Percentiles rank a stretch among this genome's conserved stretches.
Conservation (phyloP, 1,139 yeast species). For the Debaryomyces nepalensis region DNA sequence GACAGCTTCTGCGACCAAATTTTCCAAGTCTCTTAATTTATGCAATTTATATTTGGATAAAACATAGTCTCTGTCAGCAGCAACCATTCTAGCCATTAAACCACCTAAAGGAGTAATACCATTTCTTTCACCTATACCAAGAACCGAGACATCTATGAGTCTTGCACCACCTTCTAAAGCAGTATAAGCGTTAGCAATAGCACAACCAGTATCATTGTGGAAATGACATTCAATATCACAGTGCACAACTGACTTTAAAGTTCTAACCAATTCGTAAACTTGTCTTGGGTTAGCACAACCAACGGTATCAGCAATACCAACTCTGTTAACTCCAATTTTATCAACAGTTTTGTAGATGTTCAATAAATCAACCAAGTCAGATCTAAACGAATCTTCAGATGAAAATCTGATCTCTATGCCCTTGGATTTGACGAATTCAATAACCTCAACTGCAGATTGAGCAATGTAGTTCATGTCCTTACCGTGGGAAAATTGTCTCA, state of each 20-base stretch:
- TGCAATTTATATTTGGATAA: conserved; percentile 58
- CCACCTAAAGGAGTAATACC: conserved; percentile 66
- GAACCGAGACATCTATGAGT: conserved; percentile 58
- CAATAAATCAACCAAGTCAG: conserved; percentile 60
- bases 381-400: conserved; percentile 62
- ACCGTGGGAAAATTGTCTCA: conserved; percentile 57
- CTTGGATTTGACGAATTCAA: conserved; percentile 60
- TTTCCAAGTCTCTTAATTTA: conserved; percentile 60
- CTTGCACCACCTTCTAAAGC: conserved; percentile 67
- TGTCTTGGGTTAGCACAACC: conserved; percentile 68
- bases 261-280: conserved; percentile 60
- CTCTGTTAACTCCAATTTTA: conserved; percentile 62
- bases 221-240: conserved; percentile 66
- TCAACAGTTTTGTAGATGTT: conserved; percentile 62
- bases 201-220: conserved; percentile 67
- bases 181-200: conserved; percentile 64
- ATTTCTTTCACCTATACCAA: conserved; percentile 65
- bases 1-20: conserved; percentile 61
- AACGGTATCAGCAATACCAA: conserved; percentile 65
- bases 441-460: conserved; percentile 57
- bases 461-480: conserved; percentile 61
- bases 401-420: conserved; percentile 62
- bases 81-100: conserved; percentile 66
- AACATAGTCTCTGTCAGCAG: conserved; percentile 62
- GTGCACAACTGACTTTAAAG: conserved; percentile 57